Evolutionary conservation across 2,329 filamentous ascomycete species (phyloP).

Genomic region (Chalaropsis thielavioides): DNA sequence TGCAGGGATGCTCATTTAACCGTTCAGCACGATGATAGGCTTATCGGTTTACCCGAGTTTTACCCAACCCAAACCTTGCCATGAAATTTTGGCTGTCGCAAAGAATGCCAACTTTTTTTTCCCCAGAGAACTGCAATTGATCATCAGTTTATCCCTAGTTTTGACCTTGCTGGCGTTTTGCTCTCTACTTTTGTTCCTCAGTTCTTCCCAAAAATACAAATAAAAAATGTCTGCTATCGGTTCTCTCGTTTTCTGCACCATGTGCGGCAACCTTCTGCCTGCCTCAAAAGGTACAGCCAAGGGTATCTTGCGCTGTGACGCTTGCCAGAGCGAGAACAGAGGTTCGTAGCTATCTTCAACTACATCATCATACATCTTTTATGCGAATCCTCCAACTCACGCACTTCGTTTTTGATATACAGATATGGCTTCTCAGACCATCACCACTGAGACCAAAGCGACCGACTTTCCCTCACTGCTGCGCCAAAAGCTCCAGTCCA

Average conservation of each 20-base stretch:
- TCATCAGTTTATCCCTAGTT: not conserved
- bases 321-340: constrained; percentile 74
- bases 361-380: not conserved
- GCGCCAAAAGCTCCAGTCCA: constrained; percentile 68
- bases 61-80: not conserved
- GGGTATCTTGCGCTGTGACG: constrained; percentile 64
- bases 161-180: not conserved
- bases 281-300: constrained; percentile 62
- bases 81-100: constrained; percentile 12
- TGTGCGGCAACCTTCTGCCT: constrained; percentile 82
- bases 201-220: not conserved
- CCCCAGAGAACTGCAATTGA: not conserved
- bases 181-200: not conserved
- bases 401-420: not conserved
- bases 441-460: constrained; percentile 72
- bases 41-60: constrained; percentile 15
- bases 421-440: constrained; percentile 64
- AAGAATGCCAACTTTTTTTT: constrained; percentile 4
- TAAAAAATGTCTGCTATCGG: constrained; percentile 73
- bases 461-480: constrained; percentile 83
- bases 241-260: constrained; percentile 80
- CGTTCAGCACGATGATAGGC: constrained; percentile 3
- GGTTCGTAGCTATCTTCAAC: constrained; percentile 34
- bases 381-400: constrained; percentile 11
- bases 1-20: constrained; percentile 12